These are phyloP conservation scores for Penicillium taxi DNA, from an alignment of 495 filamentous ascomycete species.

Conservation along the genomic window DNA sequence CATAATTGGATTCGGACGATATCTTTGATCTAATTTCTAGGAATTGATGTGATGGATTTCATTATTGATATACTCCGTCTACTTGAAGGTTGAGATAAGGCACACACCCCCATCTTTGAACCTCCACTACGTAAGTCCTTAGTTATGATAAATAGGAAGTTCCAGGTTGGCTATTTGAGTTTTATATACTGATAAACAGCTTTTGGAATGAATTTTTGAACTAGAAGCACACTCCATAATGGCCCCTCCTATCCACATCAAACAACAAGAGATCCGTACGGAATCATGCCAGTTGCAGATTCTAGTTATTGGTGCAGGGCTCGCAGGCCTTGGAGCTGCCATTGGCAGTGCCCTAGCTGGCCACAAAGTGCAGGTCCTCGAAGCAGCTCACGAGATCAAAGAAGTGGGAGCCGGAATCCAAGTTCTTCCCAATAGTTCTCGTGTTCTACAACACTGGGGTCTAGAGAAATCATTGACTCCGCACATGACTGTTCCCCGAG, in stretches of 20 bases:
- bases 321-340: constrained; percentile 55
- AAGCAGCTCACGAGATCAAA: constrained; percentile 48
- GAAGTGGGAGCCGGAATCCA: constrained; percentile 49
- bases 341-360: constrained; percentile 54
- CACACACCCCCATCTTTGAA: neutral
- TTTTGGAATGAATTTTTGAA: neutral
- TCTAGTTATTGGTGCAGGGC: constrained; percentile 55
- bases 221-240: constrained; percentile 3
- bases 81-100: neutral
- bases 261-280: constrained; percentile 10
- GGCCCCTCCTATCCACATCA: constrained; percentile 16
- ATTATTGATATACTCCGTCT: constrained; percentile 8
- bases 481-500: constrained; percentile 41
- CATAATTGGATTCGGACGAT: constrained; percentile 8
- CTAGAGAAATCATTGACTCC: constrained; percentile 41
- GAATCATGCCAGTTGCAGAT: constrained; percentile 18
- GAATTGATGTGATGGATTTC: too few species aligned
- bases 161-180: too few species aligned
- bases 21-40: too few species aligned
- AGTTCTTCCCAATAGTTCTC: constrained; percentile 48
- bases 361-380: constrained; percentile 53
- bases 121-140: too few species aligned
- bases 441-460: constrained; percentile 48
- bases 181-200: too few species aligned
- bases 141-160: too few species aligned